Conservation (phyloP, 768 basidiomycete genomes). For the Podaxis sp. region DNA sequence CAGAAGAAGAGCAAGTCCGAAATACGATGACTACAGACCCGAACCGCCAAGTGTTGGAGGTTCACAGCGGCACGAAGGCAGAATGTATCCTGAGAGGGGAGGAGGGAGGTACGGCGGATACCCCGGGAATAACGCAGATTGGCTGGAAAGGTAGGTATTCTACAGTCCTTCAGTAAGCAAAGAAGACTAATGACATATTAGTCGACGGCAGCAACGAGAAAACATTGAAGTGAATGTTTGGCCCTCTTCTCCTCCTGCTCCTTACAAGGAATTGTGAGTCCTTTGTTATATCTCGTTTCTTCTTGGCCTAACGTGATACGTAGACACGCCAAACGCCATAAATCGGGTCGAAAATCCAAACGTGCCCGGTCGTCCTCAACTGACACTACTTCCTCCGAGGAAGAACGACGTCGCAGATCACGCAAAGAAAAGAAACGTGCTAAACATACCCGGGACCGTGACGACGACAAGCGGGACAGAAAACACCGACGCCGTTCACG, state of each 20-base stretch:
- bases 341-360: conserved; percentile 54
- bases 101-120: conserved; percentile 25
- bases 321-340: conserved; percentile 54
- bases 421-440: conserved; percentile 60
- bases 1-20: conserved; percentile 47
- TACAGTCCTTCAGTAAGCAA: background rate
- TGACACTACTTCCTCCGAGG: conserved; percentile 53
- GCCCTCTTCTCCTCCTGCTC: conserved; percentile 67
- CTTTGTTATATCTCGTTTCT: conserved; percentile 34
- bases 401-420: conserved; percentile 54
- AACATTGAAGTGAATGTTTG: conserved; percentile 60
- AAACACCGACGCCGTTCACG: conserved; percentile 27
- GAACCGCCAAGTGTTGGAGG: conserved; percentile 30
- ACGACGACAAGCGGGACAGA: conserved; percentile 35
- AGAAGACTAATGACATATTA: background rate
- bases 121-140: conserved; percentile 42
- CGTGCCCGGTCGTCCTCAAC: conserved; percentile 53
- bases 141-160: conserved; percentile 63
- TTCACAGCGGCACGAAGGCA: conserved; percentile 31
- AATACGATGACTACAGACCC: conserved; percentile 57
- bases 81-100: conserved; percentile 53
- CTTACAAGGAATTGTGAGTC: conserved; percentile 50
- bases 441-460: conserved; percentile 44
- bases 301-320: background rate
- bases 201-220: conserved; percentile 49